Evolutionary conservation across 306 rosid species (phyloP), one percentile per base, ranked within the genome.

Genomic region (Hylodesmum podocarpum): DNA sequence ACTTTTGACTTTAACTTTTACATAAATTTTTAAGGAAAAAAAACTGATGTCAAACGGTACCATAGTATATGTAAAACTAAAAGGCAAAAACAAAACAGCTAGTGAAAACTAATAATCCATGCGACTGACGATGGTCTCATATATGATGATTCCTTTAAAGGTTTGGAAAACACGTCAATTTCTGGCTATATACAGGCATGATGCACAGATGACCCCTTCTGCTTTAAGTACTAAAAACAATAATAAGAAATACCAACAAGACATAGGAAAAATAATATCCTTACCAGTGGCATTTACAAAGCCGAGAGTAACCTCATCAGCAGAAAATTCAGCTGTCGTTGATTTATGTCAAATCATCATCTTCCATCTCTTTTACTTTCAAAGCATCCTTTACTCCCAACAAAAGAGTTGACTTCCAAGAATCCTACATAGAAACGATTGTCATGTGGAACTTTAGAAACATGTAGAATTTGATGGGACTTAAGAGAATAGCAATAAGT

Each of bases 341-440:
- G 47, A 31, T 66, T 87, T 76, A 87, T 50, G 86, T 84, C 73
- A 87, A 80, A 79, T 87, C 90, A 55, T 79, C 90, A 54, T 86
- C 90, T 81, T 82, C 86, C 78, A 75, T 82, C 83, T 79, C 85
- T 68, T 81, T 87, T 51, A 66, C 78, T 81, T 87, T 75, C 79
- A 87, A 73, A 62, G 77, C 83, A 16, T 87, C 83, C 75, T 84
- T 79, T 50, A 72, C 79, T 72, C 79, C 82, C 31, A 62, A n/a
- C 66, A 87, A 49, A 72, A 87, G 85, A 62, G 66, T 39, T 19
- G 85, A 53, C 86, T 81, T 87, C 90, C 90, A 84, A 67, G 90
- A 49, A 47, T 84, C 90, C 90, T 87, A 29, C 80, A 75, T 3
- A 22, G 40, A 64, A 39, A 65, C 72, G 49, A 15, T 66, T 14